Percentiles rank a stretch among this genome's conserved stretches.
Evolutionary conservation across 2,329 filamentous ascomycete species (phyloP).

Genomic region (Cryphonectria japonica): DNA sequence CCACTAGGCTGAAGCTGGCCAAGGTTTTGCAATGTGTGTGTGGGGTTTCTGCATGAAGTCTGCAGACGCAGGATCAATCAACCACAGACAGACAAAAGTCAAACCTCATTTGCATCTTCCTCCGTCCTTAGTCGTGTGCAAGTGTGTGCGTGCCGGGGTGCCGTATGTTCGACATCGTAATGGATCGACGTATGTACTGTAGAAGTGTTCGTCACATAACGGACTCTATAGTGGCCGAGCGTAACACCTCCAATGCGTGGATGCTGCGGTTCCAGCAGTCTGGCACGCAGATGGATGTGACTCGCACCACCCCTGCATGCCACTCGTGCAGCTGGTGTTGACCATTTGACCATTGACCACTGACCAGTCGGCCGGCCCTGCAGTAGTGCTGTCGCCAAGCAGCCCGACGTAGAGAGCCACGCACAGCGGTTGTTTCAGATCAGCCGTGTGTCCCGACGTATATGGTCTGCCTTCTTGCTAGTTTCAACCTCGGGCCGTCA

Average conservation of each 20-base stretch:
- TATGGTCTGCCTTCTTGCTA: slow-evolving; percentile 11
- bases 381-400: slow-evolving; percentile 26
- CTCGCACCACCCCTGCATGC: slow-evolving; percentile 23
- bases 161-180: not conserved
- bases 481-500: not conserved
- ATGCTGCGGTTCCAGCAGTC: slow-evolving; percentile 26
- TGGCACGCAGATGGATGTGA: slow-evolving; percentile 25
- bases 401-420: slow-evolving; percentile 19
- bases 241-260: slow-evolving; percentile 10
- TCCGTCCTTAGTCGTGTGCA: not conserved
- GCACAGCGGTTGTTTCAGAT: slow-evolving; percentile 23
- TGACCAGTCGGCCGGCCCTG: slow-evolving; percentile 23
- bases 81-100: slow-evolving; percentile 4
- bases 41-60: slow-evolving; percentile 5
- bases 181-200: not conserved
- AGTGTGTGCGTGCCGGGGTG: not conserved
- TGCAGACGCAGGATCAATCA: slow-evolving; percentile 15
- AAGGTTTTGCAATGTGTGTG: not conserved
- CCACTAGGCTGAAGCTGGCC: not conserved
- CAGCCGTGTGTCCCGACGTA: slow-evolving; percentile 6
- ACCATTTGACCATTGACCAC: slow-evolving; percentile 23
- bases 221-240: slow-evolving; percentile 8
- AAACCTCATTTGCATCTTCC: not conserved
- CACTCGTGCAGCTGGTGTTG: slow-evolving; percentile 5
- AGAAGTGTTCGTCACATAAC: not conserved